Conservation (phyloP, 78 protist species). For the Dictyostelium firmibasis region DNA sequence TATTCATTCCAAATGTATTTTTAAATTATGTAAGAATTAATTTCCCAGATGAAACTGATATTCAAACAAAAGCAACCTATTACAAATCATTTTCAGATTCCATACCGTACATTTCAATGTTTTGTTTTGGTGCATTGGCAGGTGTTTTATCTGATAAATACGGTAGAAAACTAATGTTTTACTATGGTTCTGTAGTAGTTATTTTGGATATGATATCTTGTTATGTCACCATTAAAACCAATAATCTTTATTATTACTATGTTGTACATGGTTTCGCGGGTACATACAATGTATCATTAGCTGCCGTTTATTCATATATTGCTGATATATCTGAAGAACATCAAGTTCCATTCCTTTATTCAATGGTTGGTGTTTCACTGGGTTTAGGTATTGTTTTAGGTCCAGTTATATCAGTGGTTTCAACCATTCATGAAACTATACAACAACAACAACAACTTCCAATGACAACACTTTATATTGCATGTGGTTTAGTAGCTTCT, state of each 20-base stretch:
- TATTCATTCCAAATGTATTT: not conserved
- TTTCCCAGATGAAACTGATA: not conserved
- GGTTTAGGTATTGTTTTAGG: not conserved
- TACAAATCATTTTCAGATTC: slow-evolving; percentile 27
- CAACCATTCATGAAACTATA: not conserved
- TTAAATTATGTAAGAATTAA: slow-evolving; percentile 15
- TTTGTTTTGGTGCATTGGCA: slow-evolving; percentile 15
- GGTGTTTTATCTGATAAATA: slow-evolving; percentile 5
- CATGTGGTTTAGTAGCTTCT: not conserved
- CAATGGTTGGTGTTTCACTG: not conserved
- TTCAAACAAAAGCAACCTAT: slow-evolving; percentile 15
- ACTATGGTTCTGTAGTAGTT: not conserved
- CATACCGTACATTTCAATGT: not conserved
- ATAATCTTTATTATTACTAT: not conserved
- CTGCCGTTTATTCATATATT: not conserved
- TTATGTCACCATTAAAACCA: not conserved
- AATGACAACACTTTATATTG: not conserved
- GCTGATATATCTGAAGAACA: not conserved
- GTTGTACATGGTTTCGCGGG: not conserved
- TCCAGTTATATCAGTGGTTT: not conserved
- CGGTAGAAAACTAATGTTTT: not conserved
- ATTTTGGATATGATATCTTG: not conserved
- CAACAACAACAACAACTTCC: not conserved
- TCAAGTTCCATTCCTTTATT: not conserved
- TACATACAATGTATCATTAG: not conserved